phyloP scores from a whole-genome alignment of 1,284 basidiomycete genomes.

The Stygiomarasmius scandens region DNA sequence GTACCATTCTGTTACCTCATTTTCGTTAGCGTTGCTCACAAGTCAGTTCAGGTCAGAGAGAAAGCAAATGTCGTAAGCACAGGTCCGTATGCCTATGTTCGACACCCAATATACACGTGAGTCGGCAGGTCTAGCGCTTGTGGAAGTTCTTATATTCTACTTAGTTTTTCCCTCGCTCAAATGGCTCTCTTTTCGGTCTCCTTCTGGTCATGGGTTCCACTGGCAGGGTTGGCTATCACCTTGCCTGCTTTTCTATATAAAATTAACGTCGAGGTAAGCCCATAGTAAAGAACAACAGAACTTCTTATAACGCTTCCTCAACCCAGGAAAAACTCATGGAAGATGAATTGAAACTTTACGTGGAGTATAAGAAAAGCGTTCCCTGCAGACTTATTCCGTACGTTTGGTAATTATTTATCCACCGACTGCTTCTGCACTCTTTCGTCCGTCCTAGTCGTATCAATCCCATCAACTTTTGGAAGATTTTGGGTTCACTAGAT shows the following conservation, averaged over 20 bases:
- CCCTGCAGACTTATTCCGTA: slow-evolving; percentile 34
- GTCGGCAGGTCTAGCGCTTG: no score
- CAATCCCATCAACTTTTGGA: no score
- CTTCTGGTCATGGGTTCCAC: slow-evolving; percentile 15
- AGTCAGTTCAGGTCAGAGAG: slow-evolving; percentile 4
- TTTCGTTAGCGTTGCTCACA: neutral
- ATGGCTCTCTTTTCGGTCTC: slow-evolving; percentile 8
- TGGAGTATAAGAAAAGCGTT: slow-evolving; percentile 34
- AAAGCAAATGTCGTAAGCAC: slow-evolving; percentile 9
- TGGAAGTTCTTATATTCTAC: no score
- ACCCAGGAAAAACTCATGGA: slow-evolving; percentile 31
- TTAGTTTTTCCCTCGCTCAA: slow-evolving; percentile 3
- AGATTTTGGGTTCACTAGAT: no score
- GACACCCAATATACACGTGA: slow-evolving; percentile 14
- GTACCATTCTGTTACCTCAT: neutral
- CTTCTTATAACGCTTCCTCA: no score
- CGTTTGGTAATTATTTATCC: slow-evolving; percentile 35
- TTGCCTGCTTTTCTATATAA: slow-evolving; percentile 10
- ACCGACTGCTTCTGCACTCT: no score
- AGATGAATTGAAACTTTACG: slow-evolving; percentile 31
- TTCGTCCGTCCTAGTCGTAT: no score
- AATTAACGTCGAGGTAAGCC: slow-evolving; percentile 13
- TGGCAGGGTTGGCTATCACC: slow-evolving; percentile 1
- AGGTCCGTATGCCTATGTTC: slow-evolving; percentile 10
- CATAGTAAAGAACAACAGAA: no score